These are phyloP conservation scores for Fusarium praegraminearum DNA, from an alignment of 2,329 filamentous ascomycete genomes.

Conservation along the genomic window DNA sequence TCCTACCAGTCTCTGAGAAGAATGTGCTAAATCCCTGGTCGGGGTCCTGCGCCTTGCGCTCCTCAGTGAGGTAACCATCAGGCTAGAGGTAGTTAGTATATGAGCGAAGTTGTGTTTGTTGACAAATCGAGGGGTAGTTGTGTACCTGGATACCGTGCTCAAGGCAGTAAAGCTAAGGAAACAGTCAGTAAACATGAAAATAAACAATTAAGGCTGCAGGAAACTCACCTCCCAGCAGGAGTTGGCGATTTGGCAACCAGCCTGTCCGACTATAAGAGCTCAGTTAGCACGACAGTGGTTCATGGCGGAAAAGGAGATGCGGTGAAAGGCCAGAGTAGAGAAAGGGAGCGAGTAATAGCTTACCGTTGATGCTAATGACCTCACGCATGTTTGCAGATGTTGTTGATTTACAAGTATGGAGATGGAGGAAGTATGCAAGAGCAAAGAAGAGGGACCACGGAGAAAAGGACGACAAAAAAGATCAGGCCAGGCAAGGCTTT, in stretches of 20 bases:
- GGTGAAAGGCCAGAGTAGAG: conserved; percentile 55
- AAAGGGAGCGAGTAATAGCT: conserved; percentile 55
- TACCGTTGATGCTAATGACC: conserved; percentile 99
- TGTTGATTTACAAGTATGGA: conserved; percentile 41
- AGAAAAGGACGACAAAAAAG: conserved; percentile 42
- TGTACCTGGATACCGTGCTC: conserved; percentile 99
- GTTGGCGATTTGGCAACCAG: conserved; percentile 99
- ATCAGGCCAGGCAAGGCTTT: conserved; percentile 49
- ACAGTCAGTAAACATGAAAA: conserved; percentile 34
- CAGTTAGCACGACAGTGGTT: conserved; percentile 61
- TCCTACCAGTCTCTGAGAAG: conserved; percentile 97
- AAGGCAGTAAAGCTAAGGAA: conserved; percentile 92
- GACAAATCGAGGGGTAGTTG: conserved; percentile 42
- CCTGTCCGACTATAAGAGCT: conserved; percentile 88
- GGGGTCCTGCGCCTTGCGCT: conserved; percentile 92
- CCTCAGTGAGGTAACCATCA: conserved; percentile 98
- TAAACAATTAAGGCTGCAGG: conserved; percentile 42
- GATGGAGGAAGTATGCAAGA: conserved; percentile 50
- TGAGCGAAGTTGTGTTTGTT: conserved; percentile 27
- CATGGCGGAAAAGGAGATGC: conserved; percentile 50
- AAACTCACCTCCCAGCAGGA: conserved; percentile 98
- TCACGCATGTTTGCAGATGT: conserved; percentile 85
- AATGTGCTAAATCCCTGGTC: conserved; percentile 99
- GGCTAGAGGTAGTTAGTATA: conserved; percentile 68
- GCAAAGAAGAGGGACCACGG: conserved; percentile 49